Conservation (phyloP, 768 basidiomycete species). For the Rhizopogon vesiculosus region DNA sequence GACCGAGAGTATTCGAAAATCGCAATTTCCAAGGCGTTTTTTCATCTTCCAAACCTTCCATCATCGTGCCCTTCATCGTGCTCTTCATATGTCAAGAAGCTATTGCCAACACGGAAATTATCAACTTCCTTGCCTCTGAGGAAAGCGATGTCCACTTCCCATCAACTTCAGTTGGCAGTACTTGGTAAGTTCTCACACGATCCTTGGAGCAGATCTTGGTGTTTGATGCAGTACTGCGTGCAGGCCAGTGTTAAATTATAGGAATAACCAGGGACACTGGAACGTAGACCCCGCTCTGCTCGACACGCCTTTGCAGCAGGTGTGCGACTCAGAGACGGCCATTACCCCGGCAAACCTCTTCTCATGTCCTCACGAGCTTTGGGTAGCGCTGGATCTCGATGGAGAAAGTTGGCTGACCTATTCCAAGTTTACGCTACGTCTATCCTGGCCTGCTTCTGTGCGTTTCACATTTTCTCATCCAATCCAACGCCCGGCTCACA, state of each 20-base stretch:
- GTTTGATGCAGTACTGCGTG: not conserved
- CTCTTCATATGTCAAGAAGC: slow-evolving; percentile 21
- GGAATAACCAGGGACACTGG: slow-evolving; percentile 30
- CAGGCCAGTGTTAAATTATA: slow-evolving; percentile 38
- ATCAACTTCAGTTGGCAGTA: slow-evolving; percentile 21
- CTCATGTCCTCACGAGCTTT: slow-evolving; percentile 39
- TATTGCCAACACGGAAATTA: slow-evolving; percentile 61
- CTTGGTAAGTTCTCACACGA: slow-evolving; percentile 14
- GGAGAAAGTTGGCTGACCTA: slow-evolving; percentile 34
- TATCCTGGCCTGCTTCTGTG: slow-evolving; percentile 56
- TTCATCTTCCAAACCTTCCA: not conserved
- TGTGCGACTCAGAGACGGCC: slow-evolving; percentile 27
- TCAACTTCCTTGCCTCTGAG: slow-evolving; percentile 44
- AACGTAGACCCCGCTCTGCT: slow-evolving; percentile 38
- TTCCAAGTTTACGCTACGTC: slow-evolving; percentile 43
- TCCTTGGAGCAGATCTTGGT: slow-evolving; percentile 4
- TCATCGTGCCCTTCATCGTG: slow-evolving; percentile 4
- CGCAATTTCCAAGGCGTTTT: not conserved
- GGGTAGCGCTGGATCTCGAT: slow-evolving; percentile 44
- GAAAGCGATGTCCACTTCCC: slow-evolving; percentile 12
- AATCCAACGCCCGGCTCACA: not conserved
- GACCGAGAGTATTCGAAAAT: not conserved
- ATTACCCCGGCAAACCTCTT: slow-evolving; percentile 5
- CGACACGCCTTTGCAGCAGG: slow-evolving; percentile 29
- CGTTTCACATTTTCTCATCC: slow-evolving; percentile 19